Base-by-base conservation (phyloP, 306 rosid genomes). In the Gastrolobium villosum region DNA sequence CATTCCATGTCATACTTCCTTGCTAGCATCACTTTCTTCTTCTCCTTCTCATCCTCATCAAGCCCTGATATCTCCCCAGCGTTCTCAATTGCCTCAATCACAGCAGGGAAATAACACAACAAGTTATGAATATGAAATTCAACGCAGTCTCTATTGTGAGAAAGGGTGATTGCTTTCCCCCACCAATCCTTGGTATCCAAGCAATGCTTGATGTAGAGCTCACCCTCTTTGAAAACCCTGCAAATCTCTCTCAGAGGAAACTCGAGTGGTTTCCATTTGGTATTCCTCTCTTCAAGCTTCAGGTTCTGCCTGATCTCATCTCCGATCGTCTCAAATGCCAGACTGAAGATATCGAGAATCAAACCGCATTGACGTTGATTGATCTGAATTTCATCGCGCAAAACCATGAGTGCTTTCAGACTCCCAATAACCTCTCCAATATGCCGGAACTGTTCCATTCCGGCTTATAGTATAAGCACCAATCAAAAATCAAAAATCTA, bases 361-460 rank as follows among this genome's bases (percentile, higher is more conserved):
- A 96, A 84, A 70, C 76, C 46, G 52, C 98, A 96, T 56, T 93
- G 98, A 0, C 88, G 81, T 41, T 77, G 91, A 52, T 93, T 90
- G 73, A 96, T 86, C 86, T 83, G 94, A 73, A 87, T 91, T 39
- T 91, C 97, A 0, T 96, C 98, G 13, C 88, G 89, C 48, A 96
- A 59, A 36, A 91, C 92, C 97, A 93, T 91, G 0, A 96, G 82
- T 43, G 98, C 97, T 80, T 89, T 96, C 69, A 96, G 20, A 63
- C 99, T 91, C 45, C 99, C 99, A 49, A 93, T 70, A 49, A 90
- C 93, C 93, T 96, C 99, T 36, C 99, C 99, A 3, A 96, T 87
- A 26, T 80, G 98, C 92, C 99, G 98, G 92, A 91, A 92, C 65
- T 93, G 96, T 75, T 96, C 99, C 99, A 96, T 96, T 88, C 93